A percentile compares a stretch with the other conserved stretches of the same genome.
These are phyloP conservation scores for Leccinum brunneo-olivaceum DNA, from an alignment of 1,284 basidiomycete genomes.

Conservation along the genomic window DNA sequence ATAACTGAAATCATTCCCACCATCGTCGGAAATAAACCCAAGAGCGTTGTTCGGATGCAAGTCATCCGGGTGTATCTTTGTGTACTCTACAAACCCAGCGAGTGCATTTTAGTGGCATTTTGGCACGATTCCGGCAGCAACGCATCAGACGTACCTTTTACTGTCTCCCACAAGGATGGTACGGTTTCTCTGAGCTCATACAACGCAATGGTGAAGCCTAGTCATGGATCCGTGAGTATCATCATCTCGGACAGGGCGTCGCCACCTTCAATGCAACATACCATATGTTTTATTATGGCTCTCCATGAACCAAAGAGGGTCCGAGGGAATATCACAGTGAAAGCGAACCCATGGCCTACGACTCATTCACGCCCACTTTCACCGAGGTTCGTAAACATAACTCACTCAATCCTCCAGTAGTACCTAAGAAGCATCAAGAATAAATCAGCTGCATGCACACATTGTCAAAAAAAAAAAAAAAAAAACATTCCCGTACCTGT, in stretches of 20 bases:
- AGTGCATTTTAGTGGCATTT: neutral
- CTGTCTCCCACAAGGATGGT: conserved; percentile 66
- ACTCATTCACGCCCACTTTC: conserved; percentile 3
- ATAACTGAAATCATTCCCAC: conserved; percentile 63
- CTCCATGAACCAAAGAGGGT: conserved; percentile 77
- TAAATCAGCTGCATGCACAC: neutral
- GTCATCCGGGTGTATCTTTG: conserved; percentile 52
- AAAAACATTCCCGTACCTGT: conserved; percentile 56
- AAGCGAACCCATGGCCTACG: conserved; percentile 63
- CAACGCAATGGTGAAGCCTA: conserved; percentile 74
- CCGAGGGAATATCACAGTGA: conserved; percentile 72
- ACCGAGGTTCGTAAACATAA: conserved; percentile 6
- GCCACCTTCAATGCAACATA: conserved; percentile 21
- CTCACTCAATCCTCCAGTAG: conserved; percentile 74
- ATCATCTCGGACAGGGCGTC: neutral
- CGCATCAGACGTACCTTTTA: conserved; percentile 45
- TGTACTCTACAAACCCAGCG: conserved; percentile 41
- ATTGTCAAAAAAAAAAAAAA: neutral
- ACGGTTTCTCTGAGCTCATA: conserved; percentile 78
- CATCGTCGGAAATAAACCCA: conserved; percentile 67
- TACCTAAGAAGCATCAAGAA: conserved; percentile 40
- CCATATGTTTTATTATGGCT: conserved; percentile 72
- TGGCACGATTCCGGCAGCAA: neutral
- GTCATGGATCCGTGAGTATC: neutral
- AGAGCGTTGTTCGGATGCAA: conserved; percentile 64